A percentile compares a stretch with the other conserved stretches of the same genome.
Evolutionary conservation across 2,329 filamentous ascomycete genomes (phyloP).

Genomic region (Hypocreales sp.): DNA sequence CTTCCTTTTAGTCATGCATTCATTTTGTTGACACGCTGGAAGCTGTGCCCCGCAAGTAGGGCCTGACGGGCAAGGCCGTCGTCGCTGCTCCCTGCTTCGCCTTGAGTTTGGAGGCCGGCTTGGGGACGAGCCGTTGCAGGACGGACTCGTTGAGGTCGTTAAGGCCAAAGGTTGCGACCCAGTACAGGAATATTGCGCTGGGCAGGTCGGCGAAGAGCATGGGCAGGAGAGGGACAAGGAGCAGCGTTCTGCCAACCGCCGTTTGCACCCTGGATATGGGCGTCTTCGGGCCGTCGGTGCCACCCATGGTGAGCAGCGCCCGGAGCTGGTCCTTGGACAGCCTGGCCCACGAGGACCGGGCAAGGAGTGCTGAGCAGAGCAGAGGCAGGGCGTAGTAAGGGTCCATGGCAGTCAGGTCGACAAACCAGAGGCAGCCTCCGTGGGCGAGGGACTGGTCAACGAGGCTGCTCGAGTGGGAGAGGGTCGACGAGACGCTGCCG

Average conservation of each 20-base stretch:
- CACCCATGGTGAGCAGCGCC: slow-evolving; percentile 9
- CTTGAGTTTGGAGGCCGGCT: slow-evolving; percentile 6
- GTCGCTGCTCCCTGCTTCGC: slow-evolving; percentile 3
- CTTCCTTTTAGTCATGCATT: slow-evolving; percentile 1
- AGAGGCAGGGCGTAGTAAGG: slow-evolving; percentile 32
- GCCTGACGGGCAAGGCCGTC: too few species aligned
- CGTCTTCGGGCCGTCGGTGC: slow-evolving; percentile 5
- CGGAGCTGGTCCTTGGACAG: slow-evolving; percentile 13
- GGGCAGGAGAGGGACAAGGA: slow-evolving; percentile 17
- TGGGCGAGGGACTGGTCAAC: slow-evolving; percentile 25
- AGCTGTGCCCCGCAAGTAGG: slow-evolving; percentile 8
- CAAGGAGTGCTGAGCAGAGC: slow-evolving; percentile 15
- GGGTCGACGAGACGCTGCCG: slow-evolving; percentile 7
- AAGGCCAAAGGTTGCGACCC: slow-evolving; percentile 19
- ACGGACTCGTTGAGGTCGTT: slow-evolving; percentile 17
- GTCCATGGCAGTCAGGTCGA: slow-evolving; percentile 34
- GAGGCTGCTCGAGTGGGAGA: slow-evolving; percentile 11
- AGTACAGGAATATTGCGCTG: slow-evolving; percentile 25
- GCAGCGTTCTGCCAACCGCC: slow-evolving; percentile 13
- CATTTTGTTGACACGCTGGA: slow-evolving; percentile 4
- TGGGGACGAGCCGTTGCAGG: slow-evolving; percentile 9
- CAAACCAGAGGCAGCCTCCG: slow-evolving; percentile 40
- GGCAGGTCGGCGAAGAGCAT: slow-evolving; percentile 19
- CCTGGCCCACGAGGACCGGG: slow-evolving; percentile 12
- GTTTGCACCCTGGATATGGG: slow-evolving; percentile 9